Evolutionary conservation across 306 rosid species (phyloP), one percentile per base, ranked within the genome.

Genomic region (Vigna unguiculata): DNA sequence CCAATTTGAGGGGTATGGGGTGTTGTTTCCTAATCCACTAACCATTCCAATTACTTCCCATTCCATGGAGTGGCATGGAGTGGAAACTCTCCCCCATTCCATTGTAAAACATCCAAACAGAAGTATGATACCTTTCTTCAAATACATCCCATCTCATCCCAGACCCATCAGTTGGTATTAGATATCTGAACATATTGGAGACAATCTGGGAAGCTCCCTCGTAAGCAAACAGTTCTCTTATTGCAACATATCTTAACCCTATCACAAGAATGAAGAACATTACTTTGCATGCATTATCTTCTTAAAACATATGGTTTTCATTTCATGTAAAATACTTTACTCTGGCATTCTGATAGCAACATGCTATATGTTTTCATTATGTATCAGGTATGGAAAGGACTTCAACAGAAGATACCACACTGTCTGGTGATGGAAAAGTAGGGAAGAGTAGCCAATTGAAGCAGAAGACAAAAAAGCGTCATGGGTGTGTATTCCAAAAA

Each of bases 391-490:
- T 57, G 49, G 97, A 91, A 45, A 65, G 76, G 72, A 84, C 47
- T 83, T 78, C 80, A 66, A 75, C 73, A 43, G 98, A 92, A 69
- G 88, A 90, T 52, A 61, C 49, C 64, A 85, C 83, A 46, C 77
- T 77, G 61, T 80, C 93, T 61, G 85, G 91, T 81, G 93, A 85
- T 84, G 90, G 74, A 40, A 91, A 86, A 86, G 84, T 70, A 46
- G 79, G 55, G 22, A 94, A 91, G 90, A 77, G 87, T 70, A 80
- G 92, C 63, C 93, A 86, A 59, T 47, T 74, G 48, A 95, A 92
- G 83, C 93, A 90, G 74, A 91, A 85, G 84, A 9, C 86, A 51
- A 81, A 86, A 75, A 92, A 95, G 74, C 90, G 94, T 34, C 96
- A 93, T 74, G 98, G 98, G 98, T 95, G 81, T 46, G 90, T 80